Percentiles rank a stretch among this genome's conserved stretches.
These are phyloP conservation scores for Scheffersomyces amazonensis DNA, from an alignment of 805 yeast genomes.

Conservation along the genomic window DNA sequence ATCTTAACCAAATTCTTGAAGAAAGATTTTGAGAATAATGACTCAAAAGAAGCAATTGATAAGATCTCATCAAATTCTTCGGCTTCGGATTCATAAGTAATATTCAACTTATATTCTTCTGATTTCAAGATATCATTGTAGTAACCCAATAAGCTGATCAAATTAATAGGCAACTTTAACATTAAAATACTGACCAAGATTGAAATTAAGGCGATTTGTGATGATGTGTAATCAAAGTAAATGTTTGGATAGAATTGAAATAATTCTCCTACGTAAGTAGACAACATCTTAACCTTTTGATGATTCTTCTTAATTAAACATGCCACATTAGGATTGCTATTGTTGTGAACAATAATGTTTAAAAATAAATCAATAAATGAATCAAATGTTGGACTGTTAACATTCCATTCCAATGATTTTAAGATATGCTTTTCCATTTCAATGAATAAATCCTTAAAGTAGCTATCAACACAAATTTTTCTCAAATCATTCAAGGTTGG, in stretches of 20 bases:
- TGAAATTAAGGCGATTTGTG: slow-evolving; percentile 47
- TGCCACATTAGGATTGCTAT: slow-evolving; percentile 22
- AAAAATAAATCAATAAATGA: slow-evolving; percentile 58
- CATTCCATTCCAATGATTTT: slow-evolving; percentile 61
- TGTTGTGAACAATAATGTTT: slow-evolving; percentile 34
- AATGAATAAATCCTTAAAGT: slow-evolving; percentile 53
- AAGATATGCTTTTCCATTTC: slow-evolving; percentile 70
- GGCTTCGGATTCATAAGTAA: slow-evolving; percentile 19
- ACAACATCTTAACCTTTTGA: slow-evolving; percentile 51
- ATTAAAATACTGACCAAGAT: slow-evolving; percentile 27
- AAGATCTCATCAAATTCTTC: slow-evolving; percentile 15
- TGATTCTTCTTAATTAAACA: slow-evolving; percentile 25
- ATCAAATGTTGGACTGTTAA: slow-evolving; percentile 62
- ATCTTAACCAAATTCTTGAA: slow-evolving; percentile 25
- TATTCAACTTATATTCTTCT: slow-evolving; percentile 18
- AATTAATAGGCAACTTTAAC: slow-evolving; percentile 29
- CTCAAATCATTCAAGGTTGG: slow-evolving; percentile 52
- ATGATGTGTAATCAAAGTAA: slow-evolving; percentile 54
- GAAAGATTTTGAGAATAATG: slow-evolving; percentile 15
- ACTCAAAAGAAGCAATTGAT: slow-evolving; percentile 11
- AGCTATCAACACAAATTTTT: slow-evolving; percentile 57
- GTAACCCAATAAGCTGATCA: slow-evolving; percentile 16
- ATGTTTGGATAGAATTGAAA: slow-evolving; percentile 60
- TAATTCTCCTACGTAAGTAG: slow-evolving; percentile 64
- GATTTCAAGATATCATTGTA: slow-evolving; percentile 14